These are phyloP conservation scores for Helminthosporium solani DNA, from an alignment of 2,329 filamentous ascomycete species.

Conservation along the genomic window DNA sequence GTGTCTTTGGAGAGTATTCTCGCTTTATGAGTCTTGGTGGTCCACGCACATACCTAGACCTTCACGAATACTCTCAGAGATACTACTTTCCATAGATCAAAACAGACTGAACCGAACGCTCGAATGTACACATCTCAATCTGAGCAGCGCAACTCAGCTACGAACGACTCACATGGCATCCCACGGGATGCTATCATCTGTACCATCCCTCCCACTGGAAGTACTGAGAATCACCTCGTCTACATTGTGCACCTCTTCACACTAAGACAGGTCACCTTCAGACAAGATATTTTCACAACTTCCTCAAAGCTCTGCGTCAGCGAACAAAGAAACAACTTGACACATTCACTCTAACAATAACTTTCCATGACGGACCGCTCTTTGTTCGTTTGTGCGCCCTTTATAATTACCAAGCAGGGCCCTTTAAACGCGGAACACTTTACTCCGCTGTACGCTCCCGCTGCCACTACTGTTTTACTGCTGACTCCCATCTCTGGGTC, in stretches of 20 bases:
- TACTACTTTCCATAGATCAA: not conserved
- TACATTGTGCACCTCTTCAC: not conserved
- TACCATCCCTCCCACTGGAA: not conserved
- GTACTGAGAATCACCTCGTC: not conserved
- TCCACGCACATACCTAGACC: not conserved
- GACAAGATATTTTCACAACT: constrained; percentile 1
- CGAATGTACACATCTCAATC: not conserved
- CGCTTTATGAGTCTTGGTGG: constrained; percentile 33
- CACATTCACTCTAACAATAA: constrained; percentile 20
- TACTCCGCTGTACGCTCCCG: constrained; percentile 11
- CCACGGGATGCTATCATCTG: not conserved
- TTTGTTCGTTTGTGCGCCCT: constrained; percentile 29
- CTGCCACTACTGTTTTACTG: constrained; percentile 14
- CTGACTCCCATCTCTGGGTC: not conserved
- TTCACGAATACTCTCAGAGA: not conserved
- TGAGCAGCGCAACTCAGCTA: not conserved
- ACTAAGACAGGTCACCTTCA: not conserved
- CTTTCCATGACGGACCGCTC: constrained; percentile 11
- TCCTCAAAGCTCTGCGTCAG: constrained; percentile 23
- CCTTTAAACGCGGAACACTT: constrained; percentile 11
- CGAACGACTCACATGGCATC: not conserved
- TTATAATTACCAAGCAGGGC: constrained; percentile 24
- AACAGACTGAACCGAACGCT: not conserved
- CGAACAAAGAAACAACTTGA: constrained; percentile 22
- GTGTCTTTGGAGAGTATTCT: constrained; percentile 59